Evolutionary conservation across 192 early-diverging fungal species (phyloP).

Genomic region (Umbelopsis sp.): DNA sequence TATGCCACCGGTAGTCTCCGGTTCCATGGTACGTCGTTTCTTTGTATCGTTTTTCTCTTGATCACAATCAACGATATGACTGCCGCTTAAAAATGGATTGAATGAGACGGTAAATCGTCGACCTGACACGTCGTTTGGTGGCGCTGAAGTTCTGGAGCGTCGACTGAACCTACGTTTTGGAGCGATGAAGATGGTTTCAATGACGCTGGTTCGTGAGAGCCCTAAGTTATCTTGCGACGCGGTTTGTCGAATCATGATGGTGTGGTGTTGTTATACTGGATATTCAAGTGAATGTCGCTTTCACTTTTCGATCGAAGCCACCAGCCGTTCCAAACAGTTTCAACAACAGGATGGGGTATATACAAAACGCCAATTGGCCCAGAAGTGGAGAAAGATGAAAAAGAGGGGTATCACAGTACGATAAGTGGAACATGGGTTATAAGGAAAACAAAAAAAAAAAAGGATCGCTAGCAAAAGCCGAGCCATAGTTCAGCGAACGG

Average conservation of each 20-base stretch:
- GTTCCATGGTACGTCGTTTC: not conserved
- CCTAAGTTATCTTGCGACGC: too few species aligned
- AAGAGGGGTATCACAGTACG: not conserved
- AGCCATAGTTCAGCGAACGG: not conserved
- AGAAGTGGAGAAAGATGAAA: not conserved
- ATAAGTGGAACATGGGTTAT: not conserved
- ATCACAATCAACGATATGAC: not conserved
- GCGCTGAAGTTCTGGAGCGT: not conserved
- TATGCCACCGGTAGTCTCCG: not conserved
- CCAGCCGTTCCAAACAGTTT: not conserved
- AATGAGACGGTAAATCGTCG: constrained; percentile 1
- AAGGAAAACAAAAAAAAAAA: too few species aligned
- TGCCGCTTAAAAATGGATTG: not conserved
- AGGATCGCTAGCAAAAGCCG: not conserved
- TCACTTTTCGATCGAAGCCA: not conserved
- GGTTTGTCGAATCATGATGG: too few species aligned
- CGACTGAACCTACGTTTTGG: not conserved
- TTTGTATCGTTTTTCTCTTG: not conserved
- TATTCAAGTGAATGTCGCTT: not conserved
- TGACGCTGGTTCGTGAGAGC: not conserved
- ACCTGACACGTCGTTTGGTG: not conserved
- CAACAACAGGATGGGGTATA: not conserved
- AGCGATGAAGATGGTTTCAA: not conserved
- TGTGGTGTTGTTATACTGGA: not conserved
- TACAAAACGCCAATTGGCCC: not conserved